Conservation (phyloP, 331 rosid species). For the Acacia pycnantha region DNA sequence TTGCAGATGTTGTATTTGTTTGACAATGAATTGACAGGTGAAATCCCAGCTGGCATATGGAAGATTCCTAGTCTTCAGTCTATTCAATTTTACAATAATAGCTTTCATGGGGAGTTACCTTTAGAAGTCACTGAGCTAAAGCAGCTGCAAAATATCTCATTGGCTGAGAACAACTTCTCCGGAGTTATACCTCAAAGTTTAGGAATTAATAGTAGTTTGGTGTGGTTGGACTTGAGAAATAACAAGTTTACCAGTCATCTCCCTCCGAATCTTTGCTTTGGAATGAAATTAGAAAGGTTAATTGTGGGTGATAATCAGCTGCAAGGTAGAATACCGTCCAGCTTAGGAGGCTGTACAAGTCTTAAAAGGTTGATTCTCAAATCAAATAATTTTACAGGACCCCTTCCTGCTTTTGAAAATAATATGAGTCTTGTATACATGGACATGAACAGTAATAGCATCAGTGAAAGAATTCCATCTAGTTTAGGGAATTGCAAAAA, state of each 20-base stretch:
- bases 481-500: not conserved
- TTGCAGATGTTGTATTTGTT: not conserved
- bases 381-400: not conserved
- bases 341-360: not conserved
- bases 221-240: not conserved
- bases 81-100: not conserved
- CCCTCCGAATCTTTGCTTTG: not conserved
- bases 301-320: not conserved
- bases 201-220: not conserved
- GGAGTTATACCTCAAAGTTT: not conserved
- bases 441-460: not conserved
- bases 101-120: not conserved
- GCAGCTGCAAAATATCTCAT: not conserved
- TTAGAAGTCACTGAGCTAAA: not conserved
- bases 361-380: not conserved
- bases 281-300: not conserved
- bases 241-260: not conserved
- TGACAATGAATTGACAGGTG: not conserved
- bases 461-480: not conserved
- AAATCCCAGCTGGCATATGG: not conserved
- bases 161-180: not conserved
- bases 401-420: not conserved
- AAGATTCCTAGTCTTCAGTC: not conserved
- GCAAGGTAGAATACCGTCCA: not conserved
- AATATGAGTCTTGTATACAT: not conserved